Evolutionary conservation across 2,329 filamentous ascomycete genomes (phyloP).

Genomic region (Esteya vermicola): DNA sequence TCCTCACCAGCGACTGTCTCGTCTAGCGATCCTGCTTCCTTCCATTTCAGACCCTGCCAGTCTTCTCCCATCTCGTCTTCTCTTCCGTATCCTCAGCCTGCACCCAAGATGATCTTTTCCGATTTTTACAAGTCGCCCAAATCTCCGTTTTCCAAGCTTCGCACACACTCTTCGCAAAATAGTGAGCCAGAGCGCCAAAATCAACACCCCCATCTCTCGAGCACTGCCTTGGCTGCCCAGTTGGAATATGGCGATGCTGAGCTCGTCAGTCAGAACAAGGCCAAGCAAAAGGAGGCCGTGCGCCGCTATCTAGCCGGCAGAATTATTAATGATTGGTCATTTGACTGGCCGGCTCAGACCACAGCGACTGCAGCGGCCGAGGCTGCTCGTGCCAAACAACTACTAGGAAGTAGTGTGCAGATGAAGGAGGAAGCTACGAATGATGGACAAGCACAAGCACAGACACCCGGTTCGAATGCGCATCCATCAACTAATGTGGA

Average conservation of each 20-base stretch:
- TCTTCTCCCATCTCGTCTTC: neutral
- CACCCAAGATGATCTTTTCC: slow-evolving; percentile 39
- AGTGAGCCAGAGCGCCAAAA: neutral
- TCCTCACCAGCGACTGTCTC: neutral
- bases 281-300: slow-evolving; percentile 48
- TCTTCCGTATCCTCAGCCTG: neutral
- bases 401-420: neutral
- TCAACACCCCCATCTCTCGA: slow-evolving; percentile 10
- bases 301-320: slow-evolving; percentile 38
- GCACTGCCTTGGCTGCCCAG: neutral
- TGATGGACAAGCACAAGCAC: neutral
- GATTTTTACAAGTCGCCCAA: slow-evolving; percentile 43
- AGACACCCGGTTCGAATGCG: neutral
- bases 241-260: slow-evolving; percentile 40
- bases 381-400: neutral
- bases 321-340: slow-evolving; percentile 46
- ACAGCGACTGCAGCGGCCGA: neutral
- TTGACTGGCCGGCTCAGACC: slow-evolving; percentile 33
- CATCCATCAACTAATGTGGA: neutral
- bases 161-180: slow-evolving; percentile 19
- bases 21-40: neutral
- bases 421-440: neutral
- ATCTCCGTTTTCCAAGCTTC: slow-evolving; percentile 37
- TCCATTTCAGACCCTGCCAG: neutral
- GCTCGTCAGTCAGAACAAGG: slow-evolving; percentile 46